Evolutionary conservation across 129 eudicot species (phyloP).

Genomic region (Solidago caesia): DNA sequence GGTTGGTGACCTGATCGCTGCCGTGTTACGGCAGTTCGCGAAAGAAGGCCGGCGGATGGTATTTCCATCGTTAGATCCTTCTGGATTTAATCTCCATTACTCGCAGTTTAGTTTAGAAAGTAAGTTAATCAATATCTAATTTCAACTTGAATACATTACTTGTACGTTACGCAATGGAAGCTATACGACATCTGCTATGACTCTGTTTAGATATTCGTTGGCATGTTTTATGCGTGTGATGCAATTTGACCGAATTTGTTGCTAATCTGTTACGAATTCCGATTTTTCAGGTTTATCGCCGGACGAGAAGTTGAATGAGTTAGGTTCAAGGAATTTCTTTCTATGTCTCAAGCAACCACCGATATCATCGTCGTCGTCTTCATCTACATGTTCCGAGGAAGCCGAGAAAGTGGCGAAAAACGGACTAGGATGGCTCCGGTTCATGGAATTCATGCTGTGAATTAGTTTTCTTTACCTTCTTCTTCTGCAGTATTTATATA

Average conservation of each 20-base stretch:
- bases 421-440: conserved; percentile 57
- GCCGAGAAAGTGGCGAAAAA: conserved; percentile 48
- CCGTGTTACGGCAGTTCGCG: conserved; percentile 53
- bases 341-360: conserved; percentile 49
- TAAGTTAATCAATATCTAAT: conserved; percentile 33
- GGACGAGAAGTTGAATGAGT: conserved; percentile 61
- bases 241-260: neutral
- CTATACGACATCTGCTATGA: too few relatives aligned
- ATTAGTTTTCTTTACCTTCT: too few relatives aligned
- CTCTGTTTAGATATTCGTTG: too few relatives aligned
- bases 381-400: conserved; percentile 50
- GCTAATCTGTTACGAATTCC: neutral
- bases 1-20: conserved; percentile 62
- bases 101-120: conserved; percentile 95
- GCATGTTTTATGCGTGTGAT: neutral
- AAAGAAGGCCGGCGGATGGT: conserved; percentile 74
- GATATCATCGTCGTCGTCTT: conserved; percentile 8
- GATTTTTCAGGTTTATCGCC: conserved; percentile 55
- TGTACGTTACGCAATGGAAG: conserved; percentile 6
- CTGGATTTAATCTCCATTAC: conserved; percentile 74
- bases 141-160: neutral
- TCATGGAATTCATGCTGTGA: conserved; percentile 68
- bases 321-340: conserved; percentile 91
- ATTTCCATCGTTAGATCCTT: conserved; percentile 32
- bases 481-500: neutral